phyloP scores from a whole-genome alignment of 108 stramenopile genomes.

The Skeletonema marinoi region DNA sequence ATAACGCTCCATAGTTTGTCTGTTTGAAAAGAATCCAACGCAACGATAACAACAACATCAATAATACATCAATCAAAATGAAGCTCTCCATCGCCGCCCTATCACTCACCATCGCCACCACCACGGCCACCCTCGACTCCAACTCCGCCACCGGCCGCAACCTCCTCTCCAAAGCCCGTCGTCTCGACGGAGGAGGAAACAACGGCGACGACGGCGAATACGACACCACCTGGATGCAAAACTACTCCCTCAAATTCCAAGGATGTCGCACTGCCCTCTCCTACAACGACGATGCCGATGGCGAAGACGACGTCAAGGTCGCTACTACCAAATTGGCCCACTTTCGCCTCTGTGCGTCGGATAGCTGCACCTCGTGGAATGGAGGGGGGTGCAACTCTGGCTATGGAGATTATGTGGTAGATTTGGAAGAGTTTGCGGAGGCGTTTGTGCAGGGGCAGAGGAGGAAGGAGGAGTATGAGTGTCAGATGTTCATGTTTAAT shows the following conservation, averaged over 20 bases:
- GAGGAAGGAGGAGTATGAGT: conserved; percentile 13
- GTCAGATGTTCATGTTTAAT: conserved; percentile 20
- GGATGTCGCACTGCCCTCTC: conserved; percentile 23
- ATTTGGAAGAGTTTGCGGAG: conserved; percentile 26
- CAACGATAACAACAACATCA: too few species aligned
- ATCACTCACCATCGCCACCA: conserved; percentile 11
- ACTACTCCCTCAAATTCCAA: conserved; percentile 36
- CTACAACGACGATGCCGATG: conserved; percentile 26
- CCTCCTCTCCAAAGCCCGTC: conserved; percentile 56
- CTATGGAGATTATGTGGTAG: conserved; percentile 43
- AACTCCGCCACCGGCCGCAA: conserved; percentile 48
- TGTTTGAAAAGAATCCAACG: too few species aligned
- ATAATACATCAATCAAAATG: conserved; percentile 14
- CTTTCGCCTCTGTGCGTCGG: conserved; percentile 34
- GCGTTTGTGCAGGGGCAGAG: conserved; percentile 17
- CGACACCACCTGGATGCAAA: conserved; percentile 21
- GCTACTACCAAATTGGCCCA: conserved; percentile 26
- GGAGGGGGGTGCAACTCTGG: conserved; percentile 21
- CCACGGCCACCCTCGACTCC: conserved; percentile 48
- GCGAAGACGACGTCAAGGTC: conserved; percentile 19
- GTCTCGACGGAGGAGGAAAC: conserved; percentile 20
- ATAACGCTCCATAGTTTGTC: too few species aligned
- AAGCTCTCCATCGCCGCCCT: conserved; percentile 38
- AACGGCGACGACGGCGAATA: conserved; percentile 6
- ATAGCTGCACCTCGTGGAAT: conserved; percentile 10